Evolutionary conservation across 2,329 filamentous ascomycete genomes (phyloP).

Genomic region (Lachnellula suecica): DNA sequence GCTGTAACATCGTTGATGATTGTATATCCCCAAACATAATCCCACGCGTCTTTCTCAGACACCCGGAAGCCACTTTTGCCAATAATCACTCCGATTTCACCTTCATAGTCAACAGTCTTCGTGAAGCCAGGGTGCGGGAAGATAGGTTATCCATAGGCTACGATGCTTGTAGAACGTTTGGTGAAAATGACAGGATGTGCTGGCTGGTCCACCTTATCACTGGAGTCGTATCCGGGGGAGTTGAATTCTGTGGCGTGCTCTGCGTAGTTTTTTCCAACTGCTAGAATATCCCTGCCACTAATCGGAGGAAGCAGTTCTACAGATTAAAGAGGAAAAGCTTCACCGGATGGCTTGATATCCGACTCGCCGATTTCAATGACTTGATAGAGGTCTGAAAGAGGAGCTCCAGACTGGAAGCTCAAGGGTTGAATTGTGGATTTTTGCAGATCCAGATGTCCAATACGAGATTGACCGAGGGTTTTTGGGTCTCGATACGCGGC

Average conservation of each 20-base stretch:
- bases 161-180: constrained; percentile 45
- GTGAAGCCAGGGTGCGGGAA: constrained; percentile 46
- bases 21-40: constrained; percentile 38
- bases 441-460: constrained; percentile 42
- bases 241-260: constrained; percentile 60
- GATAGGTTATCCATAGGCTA: constrained; percentile 37
- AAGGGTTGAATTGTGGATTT: constrained; percentile 41
- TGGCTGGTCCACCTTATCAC: constrained; percentile 51
- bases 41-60: constrained; percentile 21
- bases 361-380: constrained; percentile 47
- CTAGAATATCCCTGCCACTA: constrained; percentile 49
- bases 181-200: constrained; percentile 56
- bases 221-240: constrained; percentile 51
- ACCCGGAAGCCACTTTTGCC: constrained; percentile 47
- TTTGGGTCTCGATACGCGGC: constrained; percentile 33
- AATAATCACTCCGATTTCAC: constrained; percentile 52
- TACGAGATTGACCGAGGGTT: constrained; percentile 27
- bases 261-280: constrained; percentile 56
- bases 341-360: constrained; percentile 37
- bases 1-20: constrained; percentile 58
- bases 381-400: constrained; percentile 47
- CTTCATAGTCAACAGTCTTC: constrained; percentile 51
- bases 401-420: constrained; percentile 45
- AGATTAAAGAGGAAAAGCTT: constrained; percentile 33
- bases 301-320: constrained; percentile 47